Percentiles rank a stretch among this genome's conserved stretches.
phyloP scores from a whole-genome alignment of 495 filamentous ascomycete species.

The Talaromyces proteolyticus region DNA sequence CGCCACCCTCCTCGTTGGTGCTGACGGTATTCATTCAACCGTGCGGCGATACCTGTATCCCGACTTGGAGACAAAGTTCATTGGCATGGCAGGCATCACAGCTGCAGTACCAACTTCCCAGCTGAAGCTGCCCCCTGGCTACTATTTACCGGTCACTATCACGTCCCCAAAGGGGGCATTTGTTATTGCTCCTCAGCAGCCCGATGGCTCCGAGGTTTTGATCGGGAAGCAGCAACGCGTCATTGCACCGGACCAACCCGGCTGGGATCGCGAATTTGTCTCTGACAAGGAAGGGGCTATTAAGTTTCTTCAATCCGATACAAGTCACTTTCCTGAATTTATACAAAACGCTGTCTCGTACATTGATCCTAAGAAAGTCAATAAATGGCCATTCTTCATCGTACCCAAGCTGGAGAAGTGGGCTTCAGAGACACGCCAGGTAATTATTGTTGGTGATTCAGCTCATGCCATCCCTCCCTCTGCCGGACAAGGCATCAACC shows the following conservation, averaged over 20 bases:
- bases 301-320: slow-evolving; percentile 20
- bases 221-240: slow-evolving; percentile 32
- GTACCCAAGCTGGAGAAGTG: slow-evolving; percentile 32
- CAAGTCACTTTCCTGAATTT: slow-evolving; percentile 24
- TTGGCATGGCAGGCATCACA: slow-evolving; percentile 20
- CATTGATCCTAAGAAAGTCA: slow-evolving; percentile 19
- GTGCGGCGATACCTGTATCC: slow-evolving; percentile 34
- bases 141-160: slow-evolving; percentile 35
- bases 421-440: slow-evolving; percentile 21
- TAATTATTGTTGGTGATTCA: slow-evolving; percentile 39
- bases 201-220: slow-evolving; percentile 37
- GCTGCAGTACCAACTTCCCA: slow-evolving; percentile 19
- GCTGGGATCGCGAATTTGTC: slow-evolving; percentile 23
- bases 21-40: slow-evolving; percentile 44
- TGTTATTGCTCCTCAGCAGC: slow-evolving; percentile 38
- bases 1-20: slow-evolving; percentile 34
- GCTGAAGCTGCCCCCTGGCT: slow-evolving; percentile 18
- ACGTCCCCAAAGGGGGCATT: slow-evolving; percentile 35
- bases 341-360: slow-evolving; percentile 26
- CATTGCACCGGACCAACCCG: slow-evolving; percentile 23
- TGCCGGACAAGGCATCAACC: slow-evolving; percentile 34
- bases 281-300: slow-evolving; percentile 28
- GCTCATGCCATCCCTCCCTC: slow-evolving; percentile 43
- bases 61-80: slow-evolving; percentile 20
- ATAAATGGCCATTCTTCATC: slow-evolving; percentile 37